phyloP scores from a whole-genome alignment of 2,329 filamentous ascomycete species.

The Sporothrix brasiliensis region DNA sequence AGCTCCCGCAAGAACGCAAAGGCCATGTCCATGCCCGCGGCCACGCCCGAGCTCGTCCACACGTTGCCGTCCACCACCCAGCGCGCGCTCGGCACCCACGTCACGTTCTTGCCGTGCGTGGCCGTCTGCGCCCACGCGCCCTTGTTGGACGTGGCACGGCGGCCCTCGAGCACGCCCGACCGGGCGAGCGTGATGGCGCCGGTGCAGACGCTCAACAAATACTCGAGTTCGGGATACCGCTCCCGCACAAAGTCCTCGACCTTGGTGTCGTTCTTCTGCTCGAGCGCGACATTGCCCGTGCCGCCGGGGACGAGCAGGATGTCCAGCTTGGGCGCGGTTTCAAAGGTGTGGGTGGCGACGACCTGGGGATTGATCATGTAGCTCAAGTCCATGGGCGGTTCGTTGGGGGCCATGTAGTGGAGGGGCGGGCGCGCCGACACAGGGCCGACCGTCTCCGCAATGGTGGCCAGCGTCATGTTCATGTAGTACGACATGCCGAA shows the following conservation, averaged over 20 bases:
- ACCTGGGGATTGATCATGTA: slow-evolving; percentile 19
- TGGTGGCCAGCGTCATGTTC: slow-evolving; percentile 10
- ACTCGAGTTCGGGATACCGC: neutral
- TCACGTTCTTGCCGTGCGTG: slow-evolving; percentile 10
- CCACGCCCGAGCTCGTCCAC: slow-evolving; percentile 11
- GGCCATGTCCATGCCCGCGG: slow-evolving; percentile 4
- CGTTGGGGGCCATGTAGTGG: neutral
- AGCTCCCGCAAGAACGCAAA: slow-evolving; percentile 3
- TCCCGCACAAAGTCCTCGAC: slow-evolving; percentile 6
- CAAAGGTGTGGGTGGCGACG: neutral
- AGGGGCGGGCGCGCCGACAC: neutral
- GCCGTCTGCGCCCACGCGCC: neutral
- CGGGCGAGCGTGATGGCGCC: neutral
- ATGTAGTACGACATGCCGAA: slow-evolving; percentile 16
- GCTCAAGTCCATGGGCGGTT: slow-evolving; percentile 11
- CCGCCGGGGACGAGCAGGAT: neutral
- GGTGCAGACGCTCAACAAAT: slow-evolving; percentile 5
- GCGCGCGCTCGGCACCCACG: neutral
- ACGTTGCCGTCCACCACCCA: slow-evolving; percentile 20
- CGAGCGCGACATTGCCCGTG: neutral
- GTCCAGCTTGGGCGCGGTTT: neutral
- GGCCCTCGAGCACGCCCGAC: slow-evolving; percentile 7
- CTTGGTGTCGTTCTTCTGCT: slow-evolving; percentile 11
- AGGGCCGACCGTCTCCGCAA: neutral
- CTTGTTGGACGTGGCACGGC: slow-evolving; percentile 15